Evolutionary conservation across 805 yeast genomes (phyloP).

Genomic region (Teunomyces lycoperdinae): DNA sequence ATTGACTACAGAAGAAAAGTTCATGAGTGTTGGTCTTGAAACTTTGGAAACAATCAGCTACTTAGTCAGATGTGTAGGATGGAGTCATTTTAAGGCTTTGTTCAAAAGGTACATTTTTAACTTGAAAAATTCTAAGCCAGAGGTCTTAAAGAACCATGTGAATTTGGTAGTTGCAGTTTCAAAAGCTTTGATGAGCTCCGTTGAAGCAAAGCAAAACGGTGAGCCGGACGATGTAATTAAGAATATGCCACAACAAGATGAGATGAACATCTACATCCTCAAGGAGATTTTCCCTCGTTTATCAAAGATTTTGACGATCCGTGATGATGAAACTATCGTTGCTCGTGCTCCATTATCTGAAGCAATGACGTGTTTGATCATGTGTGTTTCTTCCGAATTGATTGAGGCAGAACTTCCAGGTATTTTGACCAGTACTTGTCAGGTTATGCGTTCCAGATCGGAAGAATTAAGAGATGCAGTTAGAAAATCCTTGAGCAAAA

Average conservation of each 20-base stretch:
- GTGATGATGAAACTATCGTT: slow-evolving; percentile 78
- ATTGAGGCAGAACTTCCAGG: slow-evolving; percentile 71
- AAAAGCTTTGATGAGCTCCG: slow-evolving; percentile 42
- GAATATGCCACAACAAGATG: slow-evolving; percentile 25
- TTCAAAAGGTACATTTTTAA: slow-evolving; percentile 61
- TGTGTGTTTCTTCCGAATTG: slow-evolving; percentile 57
- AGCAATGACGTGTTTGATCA: slow-evolving; percentile 66
- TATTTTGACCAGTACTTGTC: slow-evolving; percentile 80
- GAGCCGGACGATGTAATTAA: slow-evolving; percentile 16
- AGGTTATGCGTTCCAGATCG: slow-evolving; percentile 77
- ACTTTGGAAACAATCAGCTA: slow-evolving; percentile 60
- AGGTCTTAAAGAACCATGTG: slow-evolving; percentile 55
- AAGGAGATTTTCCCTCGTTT: slow-evolving; percentile 62
- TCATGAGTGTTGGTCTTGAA: slow-evolving; percentile 62
- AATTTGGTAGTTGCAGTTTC: slow-evolving; percentile 57
- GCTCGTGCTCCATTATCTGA: slow-evolving; percentile 78
- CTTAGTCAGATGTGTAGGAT: slow-evolving; percentile 57
- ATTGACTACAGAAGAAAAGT: slow-evolving; percentile 52
- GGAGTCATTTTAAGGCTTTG: slow-evolving; percentile 79
- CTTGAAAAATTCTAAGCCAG: slow-evolving; percentile 35
- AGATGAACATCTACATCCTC: slow-evolving; percentile 41
- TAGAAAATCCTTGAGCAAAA: slow-evolving; percentile 68
- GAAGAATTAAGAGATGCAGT: slow-evolving; percentile 88
- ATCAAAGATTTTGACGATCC: slow-evolving; percentile 52
- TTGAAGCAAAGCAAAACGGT: slow-evolving; percentile 17